Percentiles rank a stretch among this genome's conserved stretches.
Evolutionary conservation across 2,329 filamentous ascomycete genomes (phyloP).

Genomic region (Sporothrix globosa): DNA sequence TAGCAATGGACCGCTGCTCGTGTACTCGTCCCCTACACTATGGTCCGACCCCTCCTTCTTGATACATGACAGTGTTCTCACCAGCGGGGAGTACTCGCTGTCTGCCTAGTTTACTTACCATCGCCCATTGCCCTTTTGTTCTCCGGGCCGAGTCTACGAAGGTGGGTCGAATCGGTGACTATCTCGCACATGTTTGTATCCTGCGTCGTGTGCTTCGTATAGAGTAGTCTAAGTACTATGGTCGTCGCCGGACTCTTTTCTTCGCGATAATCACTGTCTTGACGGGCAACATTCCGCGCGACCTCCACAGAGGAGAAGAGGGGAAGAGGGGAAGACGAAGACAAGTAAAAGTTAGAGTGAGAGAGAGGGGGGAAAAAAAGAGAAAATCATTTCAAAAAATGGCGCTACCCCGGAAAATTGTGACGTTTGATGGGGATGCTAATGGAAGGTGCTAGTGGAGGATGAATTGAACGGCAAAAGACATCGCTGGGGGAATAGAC

Average conservation of each 20-base stretch:
- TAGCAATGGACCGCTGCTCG: too few species aligned
- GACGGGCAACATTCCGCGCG: conserved; percentile 20
- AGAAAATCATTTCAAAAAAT: conserved; percentile 3
- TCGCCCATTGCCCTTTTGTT: neutral
- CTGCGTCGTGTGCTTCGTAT: neutral
- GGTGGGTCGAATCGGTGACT: conserved; percentile 13
- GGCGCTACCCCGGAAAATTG: conserved; percentile 19
- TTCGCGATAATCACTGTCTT: conserved; percentile 2
- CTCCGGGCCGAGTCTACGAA: conserved; percentile 10
- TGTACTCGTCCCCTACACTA: too few species aligned
- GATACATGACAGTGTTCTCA: too few species aligned
- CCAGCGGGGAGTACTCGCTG: too few species aligned
- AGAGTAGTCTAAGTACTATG: too few species aligned
- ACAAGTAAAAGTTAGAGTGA: neutral
- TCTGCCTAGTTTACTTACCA: too few species aligned
- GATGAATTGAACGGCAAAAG: neutral
- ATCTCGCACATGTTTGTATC: neutral
- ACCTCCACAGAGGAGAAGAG: neutral
- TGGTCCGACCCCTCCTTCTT: too few species aligned
- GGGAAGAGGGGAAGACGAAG: neutral
- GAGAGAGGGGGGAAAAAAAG: neutral
- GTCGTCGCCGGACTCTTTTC: neutral
- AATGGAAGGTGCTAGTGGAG: neutral
- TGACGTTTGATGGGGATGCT: conserved; percentile 1
- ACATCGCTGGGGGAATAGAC: neutral